A percentile compares a stretch with the other conserved stretches of the same genome.
These are phyloP conservation scores for Elymus sibiricus DNA, from an alignment of 176 grass and related monocot genomes.

Conservation along the genomic window DNA sequence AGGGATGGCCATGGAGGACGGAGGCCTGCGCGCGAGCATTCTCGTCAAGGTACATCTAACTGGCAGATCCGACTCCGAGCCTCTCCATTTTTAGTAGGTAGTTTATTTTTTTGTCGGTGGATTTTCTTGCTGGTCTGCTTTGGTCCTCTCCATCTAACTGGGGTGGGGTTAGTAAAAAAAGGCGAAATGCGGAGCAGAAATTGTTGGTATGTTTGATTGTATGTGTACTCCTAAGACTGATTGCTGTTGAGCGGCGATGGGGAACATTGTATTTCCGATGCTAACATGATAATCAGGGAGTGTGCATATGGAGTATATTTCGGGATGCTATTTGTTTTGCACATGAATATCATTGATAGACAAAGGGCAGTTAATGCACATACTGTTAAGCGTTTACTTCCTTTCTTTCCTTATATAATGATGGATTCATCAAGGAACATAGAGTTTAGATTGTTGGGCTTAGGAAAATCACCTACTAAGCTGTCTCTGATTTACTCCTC, in stretches of 20 bases:
- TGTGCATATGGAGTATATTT: too few relatives aligned
- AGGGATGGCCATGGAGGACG: conserved; percentile 37
- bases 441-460: neutral
- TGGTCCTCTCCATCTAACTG: too few relatives aligned
- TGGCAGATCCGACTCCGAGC: neutral
- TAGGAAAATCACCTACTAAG: neutral
- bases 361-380: too few relatives aligned
- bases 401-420: neutral
- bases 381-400: neutral
- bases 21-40: conserved; percentile 12
- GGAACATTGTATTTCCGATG: neutral
- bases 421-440: neutral
- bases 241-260: neutral
- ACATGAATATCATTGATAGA: too few relatives aligned
- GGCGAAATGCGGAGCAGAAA: neutral
- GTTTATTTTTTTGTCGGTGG: neutral
- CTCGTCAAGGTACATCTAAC: conserved; percentile 24
- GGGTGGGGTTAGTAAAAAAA: neutral
- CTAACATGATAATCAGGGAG: neutral
- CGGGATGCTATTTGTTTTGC: too few relatives aligned
- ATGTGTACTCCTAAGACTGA: neutral
- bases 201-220: neutral
- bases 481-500: neutral
- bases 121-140: neutral
- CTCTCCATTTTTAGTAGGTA: neutral